Conservation (phyloP, 2,329 filamentous ascomycete species). For the Dactylellina drechsleri region DNA sequence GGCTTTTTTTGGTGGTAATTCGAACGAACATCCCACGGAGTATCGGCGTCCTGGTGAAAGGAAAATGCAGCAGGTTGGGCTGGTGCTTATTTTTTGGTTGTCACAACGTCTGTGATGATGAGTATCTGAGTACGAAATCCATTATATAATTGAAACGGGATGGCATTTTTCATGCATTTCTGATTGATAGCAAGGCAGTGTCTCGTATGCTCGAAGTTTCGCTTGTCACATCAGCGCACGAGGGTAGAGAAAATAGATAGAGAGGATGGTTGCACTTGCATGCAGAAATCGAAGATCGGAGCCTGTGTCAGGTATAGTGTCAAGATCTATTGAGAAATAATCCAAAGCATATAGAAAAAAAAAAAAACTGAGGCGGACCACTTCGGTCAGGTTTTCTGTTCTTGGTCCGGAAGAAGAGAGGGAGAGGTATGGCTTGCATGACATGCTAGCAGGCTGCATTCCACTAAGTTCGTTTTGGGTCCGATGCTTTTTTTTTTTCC, state of each 20-base stretch:
- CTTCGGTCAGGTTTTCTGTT: conserved; percentile 34
- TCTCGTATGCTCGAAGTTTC: too few relatives aligned
- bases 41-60: conserved; percentile 25
- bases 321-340: not conserved
- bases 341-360: not conserved
- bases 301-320: conserved; percentile 35
- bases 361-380: conserved; percentile 48
- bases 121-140: too few relatives aligned
- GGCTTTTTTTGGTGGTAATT: not conserved
- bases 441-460: conserved; percentile 27
- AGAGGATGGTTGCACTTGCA: conserved; percentile 21
- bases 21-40: conserved; percentile 15
- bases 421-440: conserved; percentile 32
- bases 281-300: conserved; percentile 47
- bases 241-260: too few relatives aligned
- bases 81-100: too few relatives aligned
- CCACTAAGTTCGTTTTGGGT: conserved; percentile 37
- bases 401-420: conserved; percentile 7
- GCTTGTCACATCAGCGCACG: too few relatives aligned
- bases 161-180: not conserved
- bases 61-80: conserved; percentile 15
- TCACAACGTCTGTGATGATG: too few relatives aligned
- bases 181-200: not conserved
- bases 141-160: conserved; percentile 16
- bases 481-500: conserved; percentile 21